Conservation (phyloP, 1,139 yeast species). For the Yamadazyma diospyri region DNA sequence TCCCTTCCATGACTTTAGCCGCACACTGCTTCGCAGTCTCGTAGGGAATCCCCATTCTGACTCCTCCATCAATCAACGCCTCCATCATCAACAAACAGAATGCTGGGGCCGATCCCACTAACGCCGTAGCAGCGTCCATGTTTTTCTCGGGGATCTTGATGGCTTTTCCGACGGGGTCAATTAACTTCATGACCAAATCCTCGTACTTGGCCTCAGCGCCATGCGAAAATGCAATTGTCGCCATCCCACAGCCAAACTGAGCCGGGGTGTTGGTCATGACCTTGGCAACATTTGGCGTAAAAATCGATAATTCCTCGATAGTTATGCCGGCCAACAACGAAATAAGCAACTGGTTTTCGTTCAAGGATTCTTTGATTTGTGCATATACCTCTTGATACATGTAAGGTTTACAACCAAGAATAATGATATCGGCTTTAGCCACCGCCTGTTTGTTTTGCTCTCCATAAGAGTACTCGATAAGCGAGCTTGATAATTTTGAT, state of each 20-base stretch:
- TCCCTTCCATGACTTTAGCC: conserved; percentile 94
- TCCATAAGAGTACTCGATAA: conserved; percentile 54
- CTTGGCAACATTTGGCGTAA: conserved; percentile 64
- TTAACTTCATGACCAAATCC: conserved; percentile 53
- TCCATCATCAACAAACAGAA: conserved; percentile 88
- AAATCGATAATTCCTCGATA: conserved; percentile 57
- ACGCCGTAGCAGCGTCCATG: conserved; percentile 95
- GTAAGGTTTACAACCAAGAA: conserved; percentile 86
- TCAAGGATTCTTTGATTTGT: conserved; percentile 38
- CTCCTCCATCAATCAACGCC: conserved; percentile 91
- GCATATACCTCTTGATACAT: conserved; percentile 60
- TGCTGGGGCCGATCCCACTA: conserved; percentile 97
- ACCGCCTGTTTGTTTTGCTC: conserved; percentile 57
- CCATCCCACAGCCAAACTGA: conserved; percentile 87
- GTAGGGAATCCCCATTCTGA: conserved; percentile 90
- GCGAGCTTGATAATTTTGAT: conserved; percentile 39
- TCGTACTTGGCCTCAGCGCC: conserved; percentile 46
- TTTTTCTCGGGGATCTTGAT: conserved; percentile 80
- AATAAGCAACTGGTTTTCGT: conserved; percentile 61
- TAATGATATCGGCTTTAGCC: conserved; percentile 59
- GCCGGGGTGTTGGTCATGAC: conserved; percentile 99
- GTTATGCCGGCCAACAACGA: conserved; percentile 94
- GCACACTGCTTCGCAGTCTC: conserved; percentile 84
- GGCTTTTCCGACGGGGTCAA: conserved; percentile 66
- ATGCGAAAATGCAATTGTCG: conserved; percentile 71